Percentiles rank a stretch among this genome's conserved stretches.
Conservation (phyloP, 345 rosid genomes). For the Punica granatum region DNA sequence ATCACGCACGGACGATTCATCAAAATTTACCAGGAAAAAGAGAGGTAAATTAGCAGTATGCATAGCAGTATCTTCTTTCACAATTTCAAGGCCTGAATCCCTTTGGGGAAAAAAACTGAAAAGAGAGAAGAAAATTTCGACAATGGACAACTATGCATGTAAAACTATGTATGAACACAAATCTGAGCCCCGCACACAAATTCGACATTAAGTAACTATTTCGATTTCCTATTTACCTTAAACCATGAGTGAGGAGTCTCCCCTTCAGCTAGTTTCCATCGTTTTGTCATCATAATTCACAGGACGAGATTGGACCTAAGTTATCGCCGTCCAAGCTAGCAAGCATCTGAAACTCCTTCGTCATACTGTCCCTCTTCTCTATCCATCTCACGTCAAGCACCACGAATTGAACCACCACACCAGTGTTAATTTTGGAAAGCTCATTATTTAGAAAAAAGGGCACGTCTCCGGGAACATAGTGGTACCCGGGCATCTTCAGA, state of each 20-base stretch:
- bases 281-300: background rate
- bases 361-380: background rate
- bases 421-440: background rate
- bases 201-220: background rate
- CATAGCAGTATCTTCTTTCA: background rate
- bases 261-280: background rate
- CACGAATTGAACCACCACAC: constrained; percentile 2
- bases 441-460: background rate
- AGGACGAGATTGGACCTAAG: background rate
- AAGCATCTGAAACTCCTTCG: constrained; percentile 1
- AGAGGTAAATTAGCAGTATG: background rate
- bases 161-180: background rate
- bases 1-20: too few species aligned
- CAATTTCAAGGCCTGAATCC: background rate
- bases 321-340: background rate
- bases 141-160: background rate
- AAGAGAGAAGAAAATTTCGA: background rate
- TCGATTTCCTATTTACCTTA: background rate
- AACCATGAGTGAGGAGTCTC: background rate
- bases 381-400: constrained; percentile 4
- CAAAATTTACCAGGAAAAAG: too few species aligned
- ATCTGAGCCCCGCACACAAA: background rate
- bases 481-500: background rate
- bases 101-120: background rate
- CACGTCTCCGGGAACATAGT: background rate